Base-by-base conservation (phyloP, 2,329 filamentous ascomycete species). In the Rhynchosporium graminicola region DNA sequence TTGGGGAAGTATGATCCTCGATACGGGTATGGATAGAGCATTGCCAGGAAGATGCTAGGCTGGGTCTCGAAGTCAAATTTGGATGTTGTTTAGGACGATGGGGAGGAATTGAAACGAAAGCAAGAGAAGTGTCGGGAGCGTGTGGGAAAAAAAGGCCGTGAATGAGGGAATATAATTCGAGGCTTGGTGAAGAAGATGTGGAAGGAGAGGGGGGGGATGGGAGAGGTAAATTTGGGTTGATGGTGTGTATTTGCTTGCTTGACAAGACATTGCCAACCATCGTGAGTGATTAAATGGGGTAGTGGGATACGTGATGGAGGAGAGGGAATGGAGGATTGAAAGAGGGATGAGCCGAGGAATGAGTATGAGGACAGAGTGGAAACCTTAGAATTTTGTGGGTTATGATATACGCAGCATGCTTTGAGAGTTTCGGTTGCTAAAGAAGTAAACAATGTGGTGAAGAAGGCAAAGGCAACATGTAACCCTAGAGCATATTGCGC, bases 191-290 rank as follows among this genome's bases (percentile, higher is more conserved):
- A 12, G 4, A 36, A 2, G 5, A 26, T 42, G 20, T 20, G 20
- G 20, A 20, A 26, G 26, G 8, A 40, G 33, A 40, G 51, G 13
- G 20, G 51, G 12, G 13, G 20, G 20, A 20, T 20, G 1, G 20
- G 20, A 20, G 20, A 20, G 20, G 20, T 20, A 20, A 40, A 40
- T 55, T 36, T 55, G 51, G 51, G 51, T 55, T 20, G 28, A 29
- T 55, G 10, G 9, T 28, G 33, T 36, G 20, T 36, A 55, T 55
- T 12, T 8, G 51, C 12, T 55, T 26, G 31, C 20, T 55, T 40
- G 51, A 55, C 28, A 13, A n/a, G 9, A 76, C 76, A 40, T 70
- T 70, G 68, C 51, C 51, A 15, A 26, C 20, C 6, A 12, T 15
- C 15, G 10, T 20, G 4, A 55, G 51, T 55, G 51, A 55, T 40